Evolutionary conservation across 345 rosid genomes (phyloP), one percentile per base, ranked within the genome.

Genomic region (Populus deltoides): DNA sequence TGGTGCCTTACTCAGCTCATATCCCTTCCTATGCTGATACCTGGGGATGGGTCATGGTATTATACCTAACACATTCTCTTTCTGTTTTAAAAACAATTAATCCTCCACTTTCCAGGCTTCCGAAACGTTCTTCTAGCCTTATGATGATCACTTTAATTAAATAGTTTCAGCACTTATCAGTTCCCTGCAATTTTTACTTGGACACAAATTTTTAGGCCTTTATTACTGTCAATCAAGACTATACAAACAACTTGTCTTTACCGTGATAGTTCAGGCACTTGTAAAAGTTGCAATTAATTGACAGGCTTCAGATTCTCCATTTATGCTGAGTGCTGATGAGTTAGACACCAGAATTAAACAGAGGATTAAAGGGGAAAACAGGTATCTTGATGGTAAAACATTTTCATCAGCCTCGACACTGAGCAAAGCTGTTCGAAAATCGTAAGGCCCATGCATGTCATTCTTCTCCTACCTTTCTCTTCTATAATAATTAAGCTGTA

Each of bases 41-140:
- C 15, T 90, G 94, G 92, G 93, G 94, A 80, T 90, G 93, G 93
- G 79, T 90, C 79, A 89, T 90, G 93, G 93, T 89, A 88, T 53
- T 38, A 8, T 38, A n/a, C 16, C 63, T 4, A 31, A 41, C 43
- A 49, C 38, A 10, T 11, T 47, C 18, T 47, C 51, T 3, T 59
- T 24, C 65, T 59, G 65, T 10, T 53, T 24, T n/a, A 3, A 3
- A 4, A 59, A 24, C 29, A 57, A n/a, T 33, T 33, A 33, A 20
- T 53, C 20, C 59, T 6, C n/a, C n/a, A 53, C n/a, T 53, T 53
- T 53, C 24, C 59, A 20, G 59, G n/a, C 15, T 57, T n/a, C 63
- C 9, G 59, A 20, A 53, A 53, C 7, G 11, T 57, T 57, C 29
- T 10, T 59, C 13, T 1, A 24, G 29, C n/a, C 62, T n/a, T n/a